Evolutionary conservation across 1,284 basidiomycete genomes (phyloP).

Genomic region (Pascua guehoae): DNA sequence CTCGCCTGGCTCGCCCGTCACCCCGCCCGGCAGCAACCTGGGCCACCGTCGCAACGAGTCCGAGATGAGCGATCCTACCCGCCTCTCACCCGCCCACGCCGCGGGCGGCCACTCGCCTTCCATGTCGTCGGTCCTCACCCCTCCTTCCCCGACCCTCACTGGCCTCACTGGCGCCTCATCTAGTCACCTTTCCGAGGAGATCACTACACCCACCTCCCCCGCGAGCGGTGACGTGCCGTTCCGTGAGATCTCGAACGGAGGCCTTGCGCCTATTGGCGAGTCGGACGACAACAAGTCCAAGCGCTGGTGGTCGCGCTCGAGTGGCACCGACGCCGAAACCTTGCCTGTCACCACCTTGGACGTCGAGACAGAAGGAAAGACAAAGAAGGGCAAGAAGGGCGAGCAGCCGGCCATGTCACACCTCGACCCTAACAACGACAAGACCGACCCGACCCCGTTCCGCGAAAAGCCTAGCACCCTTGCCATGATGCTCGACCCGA

Average conservation of each 20-base stretch:
- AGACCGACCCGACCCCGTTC: slow-evolving; percentile 69
- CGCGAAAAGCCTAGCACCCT: slow-evolving; percentile 68
- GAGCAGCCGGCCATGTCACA: slow-evolving; percentile 37
- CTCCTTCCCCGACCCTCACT: slow-evolving; percentile 41
- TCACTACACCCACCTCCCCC: slow-evolving; percentile 38
- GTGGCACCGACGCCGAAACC: neutral
- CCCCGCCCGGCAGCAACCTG: slow-evolving; percentile 4
- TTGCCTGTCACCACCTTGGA: slow-evolving; percentile 1
- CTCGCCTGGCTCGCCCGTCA: slow-evolving; percentile 5
- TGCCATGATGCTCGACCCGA: slow-evolving; percentile 82
- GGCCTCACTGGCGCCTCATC: slow-evolving; percentile 34
- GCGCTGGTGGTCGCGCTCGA: slow-evolving; percentile 29
- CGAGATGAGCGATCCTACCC: slow-evolving; percentile 20
- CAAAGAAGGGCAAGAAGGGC: slow-evolving; percentile 20
- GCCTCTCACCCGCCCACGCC: slow-evolving; percentile 25
- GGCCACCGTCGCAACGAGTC: slow-evolving; percentile 13
- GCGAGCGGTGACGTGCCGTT: slow-evolving; percentile 55
- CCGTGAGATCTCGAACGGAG: no score
- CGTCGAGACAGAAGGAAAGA: neutral
- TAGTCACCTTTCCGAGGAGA: slow-evolving; percentile 37
- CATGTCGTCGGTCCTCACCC: slow-evolving; percentile 26
- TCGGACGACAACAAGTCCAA: slow-evolving; percentile 4
- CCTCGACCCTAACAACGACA: slow-evolving; percentile 55
- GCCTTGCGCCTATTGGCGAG: slow-evolving; percentile 55
- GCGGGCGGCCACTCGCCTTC: slow-evolving; percentile 18